Base-by-base conservation (phyloP, 2,329 filamentous ascomycete genomes). In the Cladophialophora chaetospira region DNA sequence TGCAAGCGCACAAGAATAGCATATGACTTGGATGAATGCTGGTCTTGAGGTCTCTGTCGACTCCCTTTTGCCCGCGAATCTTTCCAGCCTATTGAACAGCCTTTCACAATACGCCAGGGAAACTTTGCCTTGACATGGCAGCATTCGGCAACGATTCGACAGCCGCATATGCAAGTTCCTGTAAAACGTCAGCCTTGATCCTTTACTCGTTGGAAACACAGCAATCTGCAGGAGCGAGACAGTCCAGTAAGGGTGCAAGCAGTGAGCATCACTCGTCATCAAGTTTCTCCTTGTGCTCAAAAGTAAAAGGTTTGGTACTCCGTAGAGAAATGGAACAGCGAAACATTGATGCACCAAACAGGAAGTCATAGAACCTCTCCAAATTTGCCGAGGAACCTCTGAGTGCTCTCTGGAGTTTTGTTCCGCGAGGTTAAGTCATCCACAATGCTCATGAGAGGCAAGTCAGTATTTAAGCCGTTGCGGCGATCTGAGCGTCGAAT, bases 81-180 rank as follows among this genome's bases (percentile, higher is more conserved):
- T 21, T 29, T 26, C 3, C 19, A 21, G 46, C 17, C n/a, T 23
- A 35, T 13, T 25, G 15, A 35, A 23, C 13, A 10, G 28, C 11
- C 26, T 17, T 29, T 38, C 46, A 49, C 29, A 21, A 36, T n/a
- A 13, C 15, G 29, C 29, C 21, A 42, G 36, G 40, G 49, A 49
- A 49, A 49, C 26, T 6, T 25, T 49, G 19, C 21, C 46, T 31
- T 10, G 46, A 49, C 25, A 19, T 25, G 46, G 35, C 46, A 19
- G 19, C n/a, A 4, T 36, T 23, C 17, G 26, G 46, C 21, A 35
- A n/a, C n/a, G n/a, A n/a, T n/a, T n/a, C n/a, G 13, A 4, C 15
- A 5, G 15, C 31, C 36, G 36, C 17, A 40, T 35, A 49, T 49
- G 46, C 46, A 38, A 17, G 29, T 49, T 5, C 46, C 10, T 38